These are phyloP conservation scores for Debaryomyces sp. DNA, from an alignment of 1,139 yeast species.

Conservation along the genomic window DNA sequence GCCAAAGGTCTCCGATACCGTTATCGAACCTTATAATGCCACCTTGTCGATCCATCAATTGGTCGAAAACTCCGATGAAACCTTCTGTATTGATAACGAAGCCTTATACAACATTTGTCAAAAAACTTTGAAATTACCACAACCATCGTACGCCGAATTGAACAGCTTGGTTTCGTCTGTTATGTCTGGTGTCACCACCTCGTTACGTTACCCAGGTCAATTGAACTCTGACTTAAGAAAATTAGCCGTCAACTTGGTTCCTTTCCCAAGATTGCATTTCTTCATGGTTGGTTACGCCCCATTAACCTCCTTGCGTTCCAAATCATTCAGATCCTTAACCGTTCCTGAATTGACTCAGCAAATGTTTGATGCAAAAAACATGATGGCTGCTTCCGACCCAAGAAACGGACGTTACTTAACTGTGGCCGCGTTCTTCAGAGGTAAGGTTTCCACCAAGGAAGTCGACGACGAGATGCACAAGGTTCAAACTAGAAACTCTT, in stretches of 20 bases:
- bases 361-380: slow-evolving; percentile 86
- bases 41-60: slow-evolving; percentile 90
- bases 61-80: slow-evolving; percentile 87
- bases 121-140: slow-evolving; percentile 76
- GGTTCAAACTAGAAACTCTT: slow-evolving; percentile 79
- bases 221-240: slow-evolving; percentile 89
- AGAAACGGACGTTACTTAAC: slow-evolving; percentile 88
- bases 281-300: slow-evolving; percentile 96
- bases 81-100: slow-evolving; percentile 93
- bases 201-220: slow-evolving; percentile 93
- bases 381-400: slow-evolving; percentile 97
- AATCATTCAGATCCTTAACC: slow-evolving; percentile 79
- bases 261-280: slow-evolving; percentile 93
- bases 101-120: slow-evolving; percentile 89
- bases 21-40: slow-evolving; percentile 92
- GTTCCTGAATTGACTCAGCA: slow-evolving; percentile 94
- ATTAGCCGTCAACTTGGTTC: slow-evolving; percentile 89
- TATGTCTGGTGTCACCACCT: slow-evolving; percentile 90
- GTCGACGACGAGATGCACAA: slow-evolving; percentile 92
- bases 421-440: slow-evolving; percentile 94
- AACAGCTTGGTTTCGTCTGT: slow-evolving; percentile 84
- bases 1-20: slow-evolving; percentile 89
- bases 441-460: slow-evolving; percentile 88
- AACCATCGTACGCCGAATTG: slow-evolving; percentile 77
- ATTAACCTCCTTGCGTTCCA: slow-evolving; percentile 75